Evolutionary conservation across 2,329 filamentous ascomycete genomes (phyloP), one percentile per base, ranked within the genome.

Genomic region (Neobulgaria alba): DNA sequence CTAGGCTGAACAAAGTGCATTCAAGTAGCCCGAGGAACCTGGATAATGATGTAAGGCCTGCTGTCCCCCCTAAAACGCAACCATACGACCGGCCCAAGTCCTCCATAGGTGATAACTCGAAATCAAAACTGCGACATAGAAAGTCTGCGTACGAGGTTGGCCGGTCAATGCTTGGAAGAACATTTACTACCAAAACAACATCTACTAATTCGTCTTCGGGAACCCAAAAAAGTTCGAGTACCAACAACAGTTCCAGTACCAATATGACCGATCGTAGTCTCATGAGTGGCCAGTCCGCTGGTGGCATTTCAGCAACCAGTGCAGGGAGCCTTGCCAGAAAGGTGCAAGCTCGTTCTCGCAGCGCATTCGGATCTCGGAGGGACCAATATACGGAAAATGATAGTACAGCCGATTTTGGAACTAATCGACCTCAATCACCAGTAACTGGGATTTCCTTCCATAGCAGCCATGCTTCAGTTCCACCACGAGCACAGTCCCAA

Each of bases 201-300:
- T 78, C 79, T 3, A 93, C 89, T 2, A 87, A 78, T 51, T 82
- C 82, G 3, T 92, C 86, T 1, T 79, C 75, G 30, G 79, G 78
- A 10, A 77, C 79, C 37, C 23, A 26, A 26, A 78, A 81, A 49
- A 89, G 82, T 52, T 77, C 69, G 19, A 69, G 71, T 2, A 85
- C 80, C 5, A 73, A 73, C 53, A 69, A 68, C 43, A 83, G 77
- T 49, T 76, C 73, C 30, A 85, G 81, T 49, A 89, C 84, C 1
- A 78, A 85, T 52, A 79, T 78, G 59, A 95, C 87, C 12, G 79
- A 82, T 52, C 78, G 82, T 53, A 96, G 86, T 55, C 63, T 98
- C 32, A 95, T 95, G 90, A 96, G 90, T 60, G 92, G 90, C 3
- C 73, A 77, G 38, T 96, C 92, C 39, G 92, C 92, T 0, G 81